Evolutionary conservation across 805 yeast species (phyloP).

Genomic region (Kodamaea sagamina): DNA sequence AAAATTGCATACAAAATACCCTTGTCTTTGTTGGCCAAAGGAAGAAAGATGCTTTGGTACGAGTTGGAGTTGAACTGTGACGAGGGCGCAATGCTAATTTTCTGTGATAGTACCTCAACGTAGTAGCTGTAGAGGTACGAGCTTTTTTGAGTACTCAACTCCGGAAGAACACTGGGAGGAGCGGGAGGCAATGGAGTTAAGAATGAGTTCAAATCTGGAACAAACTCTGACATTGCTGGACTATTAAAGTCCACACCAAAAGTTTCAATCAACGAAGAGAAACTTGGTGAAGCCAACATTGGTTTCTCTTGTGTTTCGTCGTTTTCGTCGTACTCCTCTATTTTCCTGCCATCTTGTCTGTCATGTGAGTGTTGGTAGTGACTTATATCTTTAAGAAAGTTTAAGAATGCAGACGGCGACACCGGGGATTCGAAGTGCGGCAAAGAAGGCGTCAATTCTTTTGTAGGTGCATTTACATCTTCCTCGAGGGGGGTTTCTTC

Average conservation of each 20-base stretch:
- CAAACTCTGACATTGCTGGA: not conserved
- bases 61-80: slow-evolving; percentile 48
- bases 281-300: not conserved
- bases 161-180: slow-evolving; percentile 23
- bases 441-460: not conserved
- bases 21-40: slow-evolving; percentile 53
- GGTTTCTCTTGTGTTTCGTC: not conserved
- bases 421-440: slow-evolving; percentile 1
- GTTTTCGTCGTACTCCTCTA: slow-evolving; percentile 4
- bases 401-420: slow-evolving; percentile 28
- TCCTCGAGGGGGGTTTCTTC: not conserved
- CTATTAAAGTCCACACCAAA: slow-evolving; percentile 2
- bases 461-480: not conserved
- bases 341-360: not conserved
- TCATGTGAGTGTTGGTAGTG: slow-evolving; percentile 13
- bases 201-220: slow-evolving; percentile 6
- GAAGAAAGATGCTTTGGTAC: slow-evolving; percentile 53
- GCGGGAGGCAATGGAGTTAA: slow-evolving; percentile 1
- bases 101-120: slow-evolving; percentile 43
- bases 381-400: slow-evolving; percentile 26
- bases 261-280: slow-evolving; percentile 4
- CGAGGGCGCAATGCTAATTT: slow-evolving; percentile 50
- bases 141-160: slow-evolving; percentile 18
- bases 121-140: slow-evolving; percentile 50
- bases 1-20: slow-evolving; percentile 54